Percentiles rank a stretch among this genome's conserved stretches.
Evolutionary conservation across 805 yeast species (phyloP).

Genomic region (Barnettozyma salicaria): DNA sequence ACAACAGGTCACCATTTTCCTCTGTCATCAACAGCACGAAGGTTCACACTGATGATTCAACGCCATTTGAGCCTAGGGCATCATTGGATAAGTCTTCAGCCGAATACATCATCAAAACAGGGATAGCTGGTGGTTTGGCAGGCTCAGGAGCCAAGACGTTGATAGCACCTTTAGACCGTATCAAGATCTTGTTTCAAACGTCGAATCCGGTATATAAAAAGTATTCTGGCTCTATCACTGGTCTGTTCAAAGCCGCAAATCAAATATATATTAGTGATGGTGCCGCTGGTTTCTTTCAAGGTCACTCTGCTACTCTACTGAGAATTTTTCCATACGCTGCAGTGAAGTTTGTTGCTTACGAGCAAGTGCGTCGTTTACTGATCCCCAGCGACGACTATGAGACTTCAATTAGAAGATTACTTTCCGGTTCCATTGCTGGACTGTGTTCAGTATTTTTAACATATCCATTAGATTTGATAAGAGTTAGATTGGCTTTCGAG

Average conservation of each 20-base stretch:
- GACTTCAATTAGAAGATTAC: conserved; percentile 70
- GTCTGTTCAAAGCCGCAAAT: conserved; percentile 66
- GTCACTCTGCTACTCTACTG: conserved; percentile 88
- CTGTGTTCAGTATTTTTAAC: conserved; percentile 81
- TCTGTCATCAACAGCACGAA: conserved; percentile 17
- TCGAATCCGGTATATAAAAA: conserved; percentile 82
- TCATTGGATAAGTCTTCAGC: conserved; percentile 57
- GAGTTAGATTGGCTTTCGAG: conserved; percentile 90
- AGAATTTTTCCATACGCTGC: conserved; percentile 97
- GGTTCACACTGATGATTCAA: conserved; percentile 17
- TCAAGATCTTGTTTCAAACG: conserved; percentile 92
- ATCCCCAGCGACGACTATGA: conserved; percentile 75
- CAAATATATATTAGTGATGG: conserved; percentile 70
- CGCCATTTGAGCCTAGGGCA: conserved; percentile 17
- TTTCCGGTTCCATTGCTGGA: conserved; percentile 91
- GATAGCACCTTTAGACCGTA: conserved; percentile 92
- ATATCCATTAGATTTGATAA: conserved; percentile 83
- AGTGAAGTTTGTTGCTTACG: conserved; percentile 92
- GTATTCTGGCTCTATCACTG: conserved; percentile 74
- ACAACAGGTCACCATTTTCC: conserved; percentile 4
- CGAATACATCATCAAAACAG: conserved; percentile 78
- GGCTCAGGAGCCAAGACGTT: conserved; percentile 95
- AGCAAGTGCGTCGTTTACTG: conserved; percentile 74
- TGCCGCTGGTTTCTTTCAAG: conserved; percentile 77
- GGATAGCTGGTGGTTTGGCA: conserved; percentile 91